A percentile compares a stretch with the other conserved stretches of the same genome.
Evolutionary conservation across 225 moss, liverwort and hornwort genomes (phyloP).

Genomic region (Asterella californica): DNA sequence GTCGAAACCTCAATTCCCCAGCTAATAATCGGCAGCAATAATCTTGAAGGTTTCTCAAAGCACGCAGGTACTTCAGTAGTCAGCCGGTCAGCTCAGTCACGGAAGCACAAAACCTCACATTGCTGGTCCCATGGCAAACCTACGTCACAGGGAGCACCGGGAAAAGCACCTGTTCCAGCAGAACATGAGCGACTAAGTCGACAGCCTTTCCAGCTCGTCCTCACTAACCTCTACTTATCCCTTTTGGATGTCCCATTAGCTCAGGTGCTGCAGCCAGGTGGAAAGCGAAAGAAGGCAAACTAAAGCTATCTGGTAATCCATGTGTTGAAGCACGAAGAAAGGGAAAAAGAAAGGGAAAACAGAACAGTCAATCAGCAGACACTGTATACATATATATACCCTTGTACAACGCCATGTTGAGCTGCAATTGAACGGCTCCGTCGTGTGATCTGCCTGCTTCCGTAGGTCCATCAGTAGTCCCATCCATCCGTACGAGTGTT

Average conservation of each 20-base stretch:
- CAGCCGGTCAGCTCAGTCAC: neutral
- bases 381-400: neutral
- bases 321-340: neutral
- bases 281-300: neutral
- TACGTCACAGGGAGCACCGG: neutral
- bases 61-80: neutral
- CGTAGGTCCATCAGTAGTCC: conserved; percentile 51
- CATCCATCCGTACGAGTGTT: conserved; percentile 66
- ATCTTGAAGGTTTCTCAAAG: neutral
- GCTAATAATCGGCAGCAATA: neutral
- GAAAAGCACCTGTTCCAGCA: neutral
- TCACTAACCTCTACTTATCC: neutral
- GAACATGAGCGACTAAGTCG: neutral
- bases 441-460: neutral
- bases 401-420: neutral
- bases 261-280: neutral
- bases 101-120: neutral
- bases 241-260: neutral
- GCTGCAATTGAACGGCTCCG: neutral
- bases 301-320: neutral
- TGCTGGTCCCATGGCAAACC: neutral
- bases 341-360: too few relatives aligned
- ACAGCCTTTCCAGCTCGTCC: neutral
- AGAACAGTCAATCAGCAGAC: neutral
- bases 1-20: neutral